phyloP scores from a whole-genome alignment of 345 rosid species.

The Murraya koenigii region DNA sequence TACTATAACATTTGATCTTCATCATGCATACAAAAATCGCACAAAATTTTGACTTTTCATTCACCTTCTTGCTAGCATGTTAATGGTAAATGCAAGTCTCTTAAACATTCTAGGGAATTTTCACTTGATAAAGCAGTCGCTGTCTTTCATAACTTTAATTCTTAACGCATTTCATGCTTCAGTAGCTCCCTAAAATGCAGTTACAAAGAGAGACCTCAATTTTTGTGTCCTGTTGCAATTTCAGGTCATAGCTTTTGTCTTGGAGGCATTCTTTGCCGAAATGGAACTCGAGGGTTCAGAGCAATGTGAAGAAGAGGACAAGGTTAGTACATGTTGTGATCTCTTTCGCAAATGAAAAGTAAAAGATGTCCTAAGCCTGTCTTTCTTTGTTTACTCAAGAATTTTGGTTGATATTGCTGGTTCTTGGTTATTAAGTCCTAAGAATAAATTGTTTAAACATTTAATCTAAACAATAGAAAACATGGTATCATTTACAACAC shows the following conservation, averaged over 20 bases:
- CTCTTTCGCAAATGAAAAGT: not conserved
- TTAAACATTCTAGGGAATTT: not conserved
- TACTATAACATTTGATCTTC: not conserved
- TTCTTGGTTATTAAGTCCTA: not conserved
- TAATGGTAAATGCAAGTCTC: not conserved
- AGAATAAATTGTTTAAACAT: not conserved
- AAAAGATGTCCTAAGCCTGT: not conserved
- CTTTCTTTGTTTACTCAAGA: not conserved
- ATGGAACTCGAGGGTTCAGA: constrained; percentile 81
- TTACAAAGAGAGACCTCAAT: not conserved
- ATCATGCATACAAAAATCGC: not conserved
- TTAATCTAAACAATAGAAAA: not conserved
- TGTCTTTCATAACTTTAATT: not conserved
- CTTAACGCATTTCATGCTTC: constrained; percentile 1
- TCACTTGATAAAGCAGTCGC: not conserved
- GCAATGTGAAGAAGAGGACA: constrained; percentile 39
- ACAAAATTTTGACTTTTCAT: not conserved
- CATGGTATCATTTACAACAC: not conserved
- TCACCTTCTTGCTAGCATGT: not conserved
- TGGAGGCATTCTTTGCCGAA: constrained; percentile 97
- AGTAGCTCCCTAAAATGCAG: not conserved
- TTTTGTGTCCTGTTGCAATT: constrained; percentile 20
- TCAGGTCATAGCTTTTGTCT: constrained; percentile 94
- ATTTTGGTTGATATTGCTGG: not conserved
- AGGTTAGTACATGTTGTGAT: constrained; percentile 42